Base-by-base conservation (phyloP, 2,329 filamentous ascomycete genomes). In the Fusarium tjaetaba region DNA sequence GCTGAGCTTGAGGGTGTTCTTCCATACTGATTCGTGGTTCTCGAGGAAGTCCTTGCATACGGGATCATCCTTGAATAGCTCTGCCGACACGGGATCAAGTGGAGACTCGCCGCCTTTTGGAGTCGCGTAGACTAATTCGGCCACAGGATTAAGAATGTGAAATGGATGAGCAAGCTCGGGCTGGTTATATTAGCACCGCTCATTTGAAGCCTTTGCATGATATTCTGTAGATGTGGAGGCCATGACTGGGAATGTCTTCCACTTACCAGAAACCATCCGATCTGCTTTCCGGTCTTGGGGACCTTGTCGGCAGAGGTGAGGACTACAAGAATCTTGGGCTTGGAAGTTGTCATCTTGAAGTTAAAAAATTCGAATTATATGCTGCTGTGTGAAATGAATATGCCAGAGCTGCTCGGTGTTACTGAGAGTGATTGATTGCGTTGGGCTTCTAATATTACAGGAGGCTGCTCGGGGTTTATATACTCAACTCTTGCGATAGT, bases 191-290 rank as follows among this genome's bases (percentile, higher is more conserved):
- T n/a, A 61, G 18, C 5, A 34, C 9, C 6, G 7, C 0, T 42
- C 10, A 6, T 2, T 6, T 4, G 4, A 26, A 3, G 10, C 0
- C 4, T n/a, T n/a, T 7, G 2, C 1, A 13, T 0, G 7, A 18
- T 7, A n/a, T 16, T 9, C 11, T 26, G 9, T 10, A 13, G 13
- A 2, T 45, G 11, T 24, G 1, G 6, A n/a, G 4, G 4, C 7
- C 5, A 22, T 11, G 2, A 20, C 16, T 6, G 9, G 11, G 11
- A 5, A 6, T 1, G 7, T 11, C 6, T 5, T 16, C 4, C 7
- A 38, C 59, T 57, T 2, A 61, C 59, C 9, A 61, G 15, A 22
- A 30, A 61, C 59, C 59, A 61, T n/a, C 59, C 59, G 9, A 61
- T 61, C 7, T 43, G 49, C 8, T 61, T 61, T 4, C 49, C 49